Base-by-base conservation (phyloP, 257 asterid species). In the Eustoma russellianum region DNA sequence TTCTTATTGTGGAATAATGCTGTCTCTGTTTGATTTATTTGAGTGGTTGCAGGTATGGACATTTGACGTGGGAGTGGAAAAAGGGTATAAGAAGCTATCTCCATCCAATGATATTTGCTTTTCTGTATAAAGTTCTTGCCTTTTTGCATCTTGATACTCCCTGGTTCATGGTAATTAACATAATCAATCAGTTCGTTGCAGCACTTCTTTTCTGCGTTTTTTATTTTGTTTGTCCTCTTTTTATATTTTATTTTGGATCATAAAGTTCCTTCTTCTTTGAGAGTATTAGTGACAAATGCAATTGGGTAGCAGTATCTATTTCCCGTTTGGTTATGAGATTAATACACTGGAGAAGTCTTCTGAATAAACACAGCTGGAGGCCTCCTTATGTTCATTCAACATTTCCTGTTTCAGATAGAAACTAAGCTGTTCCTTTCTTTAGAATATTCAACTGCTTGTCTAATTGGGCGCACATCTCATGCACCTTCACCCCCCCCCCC, bases 41-140 rank as follows among this genome's bases (percentile, higher is more conserved):
- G 24, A 16, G 19, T 48, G 30, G 52, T 7, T 44, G 55, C 76
- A 88, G 97, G 70, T 83, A 83, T 65, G 99, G 99, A 47, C 95
- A 80, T 81, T 75, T 81, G 73, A 77, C 89, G 1, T 81, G 85
- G 89, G 89, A 81, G 53, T 92, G 99, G 99, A 57, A 73, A 63
- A 75, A 67, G 78, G 96, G 98, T 38, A 74, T 91, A 53, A 76
- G 98, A 77, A 82, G 95, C 67, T 92, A 80, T 77, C 70, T 88
- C 77, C 99, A 92, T 71, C 97, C 99, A 13, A 50, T 78, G 30
- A 57, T 92, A 54, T 92, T 91, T 76, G 90, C 91, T 62, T 75
- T 74, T 50, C 86, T 88, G 46, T 92, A 92, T 71, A 83, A 83
- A 92, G 70, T 71, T 65, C 80, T 88, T 40, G 78, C 82, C 47